A percentile compares a stretch with the other conserved stretches of the same genome.
These are phyloP conservation scores for Medicago arabica DNA, from an alignment of 306 rosid species.

Conservation along the genomic window DNA sequence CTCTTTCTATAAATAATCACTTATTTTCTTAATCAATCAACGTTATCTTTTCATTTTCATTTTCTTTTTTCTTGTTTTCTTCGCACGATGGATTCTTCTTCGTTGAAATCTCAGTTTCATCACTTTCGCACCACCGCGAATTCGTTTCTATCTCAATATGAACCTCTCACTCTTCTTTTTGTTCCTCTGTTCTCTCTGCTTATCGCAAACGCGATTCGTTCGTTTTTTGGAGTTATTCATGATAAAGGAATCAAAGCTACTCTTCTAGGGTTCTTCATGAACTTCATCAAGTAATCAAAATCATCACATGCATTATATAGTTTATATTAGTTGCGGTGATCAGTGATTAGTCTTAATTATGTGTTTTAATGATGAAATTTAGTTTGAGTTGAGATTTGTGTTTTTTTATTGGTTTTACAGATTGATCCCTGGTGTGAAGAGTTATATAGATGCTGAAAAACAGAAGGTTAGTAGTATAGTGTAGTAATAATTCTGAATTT, in stretches of 20 bases:
- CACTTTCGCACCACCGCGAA: slow-evolving; percentile 47
- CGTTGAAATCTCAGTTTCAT: slow-evolving; percentile 13
- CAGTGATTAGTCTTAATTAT: neutral
- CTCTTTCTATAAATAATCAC: neutral
- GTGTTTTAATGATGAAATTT: neutral
- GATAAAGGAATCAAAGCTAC: slow-evolving; percentile 49
- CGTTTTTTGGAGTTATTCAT: slow-evolving; percentile 33
- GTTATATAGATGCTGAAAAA: slow-evolving; percentile 50
- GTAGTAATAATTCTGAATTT: slow-evolving; percentile 6
- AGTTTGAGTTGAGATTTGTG: slow-evolving; percentile 30
- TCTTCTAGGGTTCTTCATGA: slow-evolving; percentile 48
- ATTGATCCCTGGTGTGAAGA: slow-evolving; percentile 55
- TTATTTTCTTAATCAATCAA: neutral
- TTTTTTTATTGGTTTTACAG: slow-evolving; percentile 37
- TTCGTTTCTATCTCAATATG: slow-evolving; percentile 49
- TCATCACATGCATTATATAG: neutral
- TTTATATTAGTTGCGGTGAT: neutral
- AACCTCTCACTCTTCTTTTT: slow-evolving; percentile 47
- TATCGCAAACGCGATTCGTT: slow-evolving; percentile 36
- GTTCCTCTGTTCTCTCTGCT: slow-evolving; percentile 47
- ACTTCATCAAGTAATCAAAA: slow-evolving; percentile 43
- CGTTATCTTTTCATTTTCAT: neutral
- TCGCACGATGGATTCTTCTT: slow-evolving; percentile 40
- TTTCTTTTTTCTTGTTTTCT: neutral
- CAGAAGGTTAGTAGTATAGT: slow-evolving; percentile 44